A percentile compares a stretch with the other conserved stretches of the same genome.
These are phyloP conservation scores for Bruguiera hainesii DNA, from an alignment of 441 rosid genomes.

Conservation along the genomic window DNA sequence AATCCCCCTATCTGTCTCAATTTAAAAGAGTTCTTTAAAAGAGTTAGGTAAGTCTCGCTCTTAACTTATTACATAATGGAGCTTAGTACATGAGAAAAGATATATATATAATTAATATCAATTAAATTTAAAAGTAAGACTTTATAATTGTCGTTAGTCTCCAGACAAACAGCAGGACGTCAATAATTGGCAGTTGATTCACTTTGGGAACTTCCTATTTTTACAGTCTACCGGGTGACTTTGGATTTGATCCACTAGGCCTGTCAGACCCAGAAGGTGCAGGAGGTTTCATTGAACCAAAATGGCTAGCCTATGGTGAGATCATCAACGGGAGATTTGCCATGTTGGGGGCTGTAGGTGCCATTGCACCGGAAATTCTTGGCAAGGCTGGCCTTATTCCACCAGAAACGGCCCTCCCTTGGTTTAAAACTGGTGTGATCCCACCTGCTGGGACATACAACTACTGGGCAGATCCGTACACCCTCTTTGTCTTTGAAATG, in stretches of 20 bases:
- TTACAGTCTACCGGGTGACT: conserved; percentile 88
- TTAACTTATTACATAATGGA: no score
- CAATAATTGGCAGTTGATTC: neutral
- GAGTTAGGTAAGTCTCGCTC: no score
- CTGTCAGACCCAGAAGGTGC: conserved; percentile 96
- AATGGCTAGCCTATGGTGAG: conserved; percentile 93
- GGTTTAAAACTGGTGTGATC: conserved; percentile 92
- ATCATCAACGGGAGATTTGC: conserved; percentile 79
- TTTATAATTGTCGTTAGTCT: no score
- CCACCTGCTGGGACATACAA: conserved; percentile 91
- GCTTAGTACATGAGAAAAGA: no score
- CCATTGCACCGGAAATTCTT: conserved; percentile 83
- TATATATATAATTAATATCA: no score
- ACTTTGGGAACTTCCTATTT: neutral
- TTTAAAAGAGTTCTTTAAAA: no score
- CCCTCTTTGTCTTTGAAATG: conserved; percentile 80
- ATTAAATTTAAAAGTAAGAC: no score
- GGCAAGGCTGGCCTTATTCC: conserved; percentile 83
- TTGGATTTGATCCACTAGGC: conserved; percentile 92
- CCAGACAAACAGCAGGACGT: no score
- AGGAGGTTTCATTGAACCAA: conserved; percentile 94
- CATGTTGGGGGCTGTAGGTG: conserved; percentile 80
- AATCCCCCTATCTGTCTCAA: no score
- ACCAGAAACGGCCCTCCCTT: conserved; percentile 76
- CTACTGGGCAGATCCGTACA: conserved; percentile 93